phyloP scores from a whole-genome alignment of 2,329 filamentous ascomycete species.

The Neopestalotiopsis clavispora region DNA sequence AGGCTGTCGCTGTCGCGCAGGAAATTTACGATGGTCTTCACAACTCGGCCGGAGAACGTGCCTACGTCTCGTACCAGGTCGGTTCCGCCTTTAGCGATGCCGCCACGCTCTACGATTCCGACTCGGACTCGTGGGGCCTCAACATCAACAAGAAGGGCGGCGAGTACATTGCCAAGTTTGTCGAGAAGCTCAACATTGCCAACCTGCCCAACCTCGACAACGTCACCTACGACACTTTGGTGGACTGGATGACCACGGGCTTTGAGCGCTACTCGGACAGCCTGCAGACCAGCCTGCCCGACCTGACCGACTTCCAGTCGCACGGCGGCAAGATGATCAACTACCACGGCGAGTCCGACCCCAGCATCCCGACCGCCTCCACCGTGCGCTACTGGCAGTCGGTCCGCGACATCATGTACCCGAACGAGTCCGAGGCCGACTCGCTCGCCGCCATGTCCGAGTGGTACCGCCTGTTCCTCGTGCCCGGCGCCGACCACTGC shows the following conservation, averaged over 20 bases:
- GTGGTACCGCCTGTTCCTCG: conserved; percentile 60
- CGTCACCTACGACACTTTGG: conserved; percentile 59
- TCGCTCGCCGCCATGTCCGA: conserved; percentile 47
- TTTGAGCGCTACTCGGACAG: conserved; percentile 13
- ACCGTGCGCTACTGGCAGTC: conserved; percentile 61
- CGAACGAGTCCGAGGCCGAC: conserved; percentile 41
- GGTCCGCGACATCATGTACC: conserved; percentile 56
- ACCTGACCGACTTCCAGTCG: conserved; percentile 54
- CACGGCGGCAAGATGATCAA: conserved; percentile 61
- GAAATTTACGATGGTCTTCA: conserved; percentile 36
- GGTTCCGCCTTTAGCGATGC: conserved; percentile 36
- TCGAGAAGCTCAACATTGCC: conserved; percentile 41
- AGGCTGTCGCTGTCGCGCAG: conserved; percentile 36
- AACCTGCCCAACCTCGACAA: conserved; percentile 47
- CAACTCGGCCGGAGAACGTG: conserved; percentile 34
- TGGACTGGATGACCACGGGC: conserved; percentile 54
- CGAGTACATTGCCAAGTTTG: conserved; percentile 42
- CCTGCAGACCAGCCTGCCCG: conserved; percentile 55
- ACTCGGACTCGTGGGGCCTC: conserved; percentile 34
- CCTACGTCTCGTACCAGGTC: conserved; percentile 38
- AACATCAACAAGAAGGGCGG: conserved; percentile 34
- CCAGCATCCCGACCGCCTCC: conserved; percentile 55
- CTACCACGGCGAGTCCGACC: conserved; percentile 62
- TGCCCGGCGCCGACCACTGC: conserved; percentile 60
- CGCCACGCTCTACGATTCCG: conserved; percentile 33